phyloP scores from a whole-genome alignment of 2,329 filamentous ascomycete species.

The Aureobasidium vineae region DNA sequence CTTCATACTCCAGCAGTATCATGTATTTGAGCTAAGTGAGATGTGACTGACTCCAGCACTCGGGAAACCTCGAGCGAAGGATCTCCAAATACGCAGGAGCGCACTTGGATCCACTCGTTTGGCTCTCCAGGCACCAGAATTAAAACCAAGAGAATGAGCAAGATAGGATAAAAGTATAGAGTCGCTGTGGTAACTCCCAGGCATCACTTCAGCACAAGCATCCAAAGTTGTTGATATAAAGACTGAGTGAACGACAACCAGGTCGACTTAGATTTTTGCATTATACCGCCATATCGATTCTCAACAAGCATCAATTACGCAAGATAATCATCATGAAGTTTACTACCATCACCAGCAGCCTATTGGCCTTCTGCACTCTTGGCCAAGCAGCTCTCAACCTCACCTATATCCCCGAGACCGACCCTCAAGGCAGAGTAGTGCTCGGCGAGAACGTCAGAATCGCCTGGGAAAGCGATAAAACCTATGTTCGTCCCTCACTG shows the following conservation, averaged over 20 bases:
- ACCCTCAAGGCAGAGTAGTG: not conserved
- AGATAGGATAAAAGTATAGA: not conserved
- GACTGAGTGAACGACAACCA: not conserved
- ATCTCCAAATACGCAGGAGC: not conserved
- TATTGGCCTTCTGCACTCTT: not conserved
- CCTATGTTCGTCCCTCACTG: not conserved
- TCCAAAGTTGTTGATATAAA: not conserved
- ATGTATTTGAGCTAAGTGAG: not conserved
- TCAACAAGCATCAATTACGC: not conserved
- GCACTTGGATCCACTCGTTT: not conserved
- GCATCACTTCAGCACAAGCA: not conserved
- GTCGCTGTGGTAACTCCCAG: not conserved
- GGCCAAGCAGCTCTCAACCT: not conserved
- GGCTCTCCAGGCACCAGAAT: not conserved
- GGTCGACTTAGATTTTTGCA: not conserved
- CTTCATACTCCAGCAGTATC: not conserved
- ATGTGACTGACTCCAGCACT: not conserved
- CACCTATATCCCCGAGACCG: not conserved
- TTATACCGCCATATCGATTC: not conserved
- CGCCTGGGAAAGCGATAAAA: not conserved
- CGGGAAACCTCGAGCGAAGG: not conserved
- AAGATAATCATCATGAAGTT: not conserved
- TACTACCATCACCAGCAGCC: not conserved
- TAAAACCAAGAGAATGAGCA: not conserved
- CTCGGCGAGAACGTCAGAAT: not conserved